Evolutionary conservation across 192 early-diverging fungal species (phyloP).

Genomic region (Diversispora epigaea): DNA sequence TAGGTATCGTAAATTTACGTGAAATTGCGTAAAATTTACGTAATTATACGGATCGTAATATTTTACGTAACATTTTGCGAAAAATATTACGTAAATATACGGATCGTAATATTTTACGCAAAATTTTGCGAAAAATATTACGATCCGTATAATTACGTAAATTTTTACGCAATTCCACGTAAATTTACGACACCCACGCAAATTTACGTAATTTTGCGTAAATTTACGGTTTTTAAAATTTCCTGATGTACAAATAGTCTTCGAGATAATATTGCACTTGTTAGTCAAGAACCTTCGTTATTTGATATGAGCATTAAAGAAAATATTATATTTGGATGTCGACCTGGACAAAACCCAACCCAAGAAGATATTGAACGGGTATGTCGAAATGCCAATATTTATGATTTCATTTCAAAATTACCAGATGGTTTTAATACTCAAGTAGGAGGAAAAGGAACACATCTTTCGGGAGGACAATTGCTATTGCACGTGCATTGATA

Average conservation of each 20-base stretch:
- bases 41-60: too few species aligned
- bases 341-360: conserved; percentile 26
- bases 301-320: conserved; percentile 86
- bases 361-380: conserved; percentile 60
- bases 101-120: too few species aligned
- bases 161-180: too few species aligned
- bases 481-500: conserved; percentile 88
- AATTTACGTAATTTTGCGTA: too few species aligned
- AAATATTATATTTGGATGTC: conserved; percentile 74
- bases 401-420: conserved; percentile 53
- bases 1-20: too few species aligned
- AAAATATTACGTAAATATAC: too few species aligned
- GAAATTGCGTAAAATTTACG: too few species aligned
- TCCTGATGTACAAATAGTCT: conserved; percentile 55
- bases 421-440: conserved; percentile 64
- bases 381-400: conserved; percentile 61
- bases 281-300: conserved; percentile 89
- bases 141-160: too few species aligned
- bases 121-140: too few species aligned
- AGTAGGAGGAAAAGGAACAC: conserved; percentile 68
- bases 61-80: too few species aligned
- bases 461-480: conserved; percentile 75
- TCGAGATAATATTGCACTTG: conserved; percentile 77
- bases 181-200: too few species aligned
- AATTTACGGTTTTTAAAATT: too few species aligned